Percentiles rank a stretch among this genome's conserved stretches.
phyloP scores from a whole-genome alignment of 306 rosid species.

The Biancaea sappan region DNA sequence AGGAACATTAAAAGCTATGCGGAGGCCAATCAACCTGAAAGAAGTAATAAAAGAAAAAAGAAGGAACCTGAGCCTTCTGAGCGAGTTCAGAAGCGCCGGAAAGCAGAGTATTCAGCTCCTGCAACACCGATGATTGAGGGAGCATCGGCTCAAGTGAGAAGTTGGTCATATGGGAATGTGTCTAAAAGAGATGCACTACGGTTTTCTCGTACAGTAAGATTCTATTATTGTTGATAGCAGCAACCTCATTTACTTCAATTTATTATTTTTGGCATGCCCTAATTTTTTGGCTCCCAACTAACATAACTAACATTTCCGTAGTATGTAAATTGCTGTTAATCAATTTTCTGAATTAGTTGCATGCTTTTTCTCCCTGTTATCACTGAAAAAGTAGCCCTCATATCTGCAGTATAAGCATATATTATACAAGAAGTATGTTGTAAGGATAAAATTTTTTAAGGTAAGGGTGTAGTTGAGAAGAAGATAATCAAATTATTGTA shows the following conservation, averaged over 20 bases:
- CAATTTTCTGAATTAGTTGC: background rate
- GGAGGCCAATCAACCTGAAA: conserved; percentile 76
- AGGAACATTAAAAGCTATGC: conserved; percentile 93
- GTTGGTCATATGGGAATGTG: conserved; percentile 93
- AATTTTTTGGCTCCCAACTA: background rate
- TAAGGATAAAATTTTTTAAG: background rate
- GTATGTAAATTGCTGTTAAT: background rate
- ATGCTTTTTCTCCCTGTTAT: conserved; percentile 19
- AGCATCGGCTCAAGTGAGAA: conserved; percentile 86
- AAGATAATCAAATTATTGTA: background rate
- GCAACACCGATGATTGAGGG: conserved; percentile 89
- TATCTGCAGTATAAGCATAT: conserved; percentile 14
- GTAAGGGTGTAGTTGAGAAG: background rate
- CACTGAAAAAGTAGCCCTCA: background rate
- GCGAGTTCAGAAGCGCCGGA: conserved; percentile 79
- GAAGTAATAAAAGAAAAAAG: conserved; percentile 84
- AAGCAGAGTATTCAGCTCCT: conserved; percentile 66
- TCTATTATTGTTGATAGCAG: background rate
- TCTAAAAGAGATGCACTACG: conserved; percentile 86
- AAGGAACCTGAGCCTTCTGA: conserved; percentile 82
- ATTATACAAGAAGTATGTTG: background rate
- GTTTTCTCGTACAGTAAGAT: conserved; percentile 87
- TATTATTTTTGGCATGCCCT: background rate
- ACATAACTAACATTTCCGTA: background rate
- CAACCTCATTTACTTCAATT: background rate